Evolutionary conservation across 345 rosid species (phyloP), one percentile per base, ranked within the genome.

Genomic region (Gossypium thurberi): DNA sequence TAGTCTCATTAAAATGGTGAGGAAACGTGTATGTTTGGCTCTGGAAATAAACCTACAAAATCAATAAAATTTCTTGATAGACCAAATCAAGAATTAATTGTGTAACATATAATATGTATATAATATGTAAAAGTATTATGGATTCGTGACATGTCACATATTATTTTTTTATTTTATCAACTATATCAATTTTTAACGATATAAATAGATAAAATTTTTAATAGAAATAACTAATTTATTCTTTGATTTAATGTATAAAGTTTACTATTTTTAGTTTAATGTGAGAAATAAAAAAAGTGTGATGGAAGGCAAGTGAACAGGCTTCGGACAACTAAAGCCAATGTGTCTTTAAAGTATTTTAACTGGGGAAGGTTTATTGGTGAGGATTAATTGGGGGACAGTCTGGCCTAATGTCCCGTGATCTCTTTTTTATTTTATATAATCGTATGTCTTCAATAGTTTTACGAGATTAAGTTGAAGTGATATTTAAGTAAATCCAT

Each of bases 301-400:
- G 58, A 53, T 44, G 52, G 28, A 21, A 68, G 65, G 74, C 37
- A 8, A 67, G 18, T 65, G 69, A 20, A 65, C 23, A 37, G 9
- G 40, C 4, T 65, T 44, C 25, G 53, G 33, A 12, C 51, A 43
- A 44, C 53, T 20, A 65, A 44, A 44, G 37, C 33, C 53, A 66
- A 46, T 15, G 6, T 47, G 20, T 46, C n/a, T 12, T 1, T 33
- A 33, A 26, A 58, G 55, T 50, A 4, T 51, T 2, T 37, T 50
- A 60, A 17, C 43, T 37, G 62, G 80, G 65, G 80, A 37, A 70
- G 74, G 79, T 76, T 80, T 56, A 72, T 51, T 61, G 66, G 68
- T 48, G 69, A 75, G 47, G 70, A 58, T 77, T 71, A 4, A 57
- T 72, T 26, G 65, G 71, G 61, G 23, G 65, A 74, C 77, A 74